Base-by-base conservation (phyloP, 202 grass and related monocot species). In the Zizania palustris region DNA sequence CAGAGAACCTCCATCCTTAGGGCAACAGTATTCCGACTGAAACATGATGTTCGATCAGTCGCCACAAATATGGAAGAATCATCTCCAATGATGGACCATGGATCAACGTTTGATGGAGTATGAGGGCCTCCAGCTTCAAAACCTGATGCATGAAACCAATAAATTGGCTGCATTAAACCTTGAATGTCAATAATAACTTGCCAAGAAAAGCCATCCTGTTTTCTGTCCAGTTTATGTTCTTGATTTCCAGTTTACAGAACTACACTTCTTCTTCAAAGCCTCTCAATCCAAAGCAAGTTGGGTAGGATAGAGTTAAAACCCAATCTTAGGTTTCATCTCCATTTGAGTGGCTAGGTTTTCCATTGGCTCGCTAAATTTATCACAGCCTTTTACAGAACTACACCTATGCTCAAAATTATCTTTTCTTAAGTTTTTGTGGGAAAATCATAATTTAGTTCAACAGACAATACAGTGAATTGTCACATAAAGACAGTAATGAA, bases 51-150 rank as follows among this genome's bases (percentile, higher is more conserved):
- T 41, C 75, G 84, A 11, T 97, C 94, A 57, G 94, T 97, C 8
- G 55, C 68, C 73, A 91, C 88, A 60, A 56, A 86, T 57, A 97
- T 33, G 1, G 66, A 77, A 49, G 86, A 60, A 74, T 91, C 86
- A 45, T 92, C 20, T 56, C 94, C 94, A 54, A 97, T 88, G 54
- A 90, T 86, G 50, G 82, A 63, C 94, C 94, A 97, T 6, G 94
- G 94, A 51, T 71, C 80, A 69, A 97, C 88, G 63, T 97, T 93
- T 85, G 94, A 97, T 33, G 94, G 94, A 2, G 94, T 97, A 60
- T 93, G 79, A 56, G 56, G 69, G 9, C 94, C 94, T 75, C 94
- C 91, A 70, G 86, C 88, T 88, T 97, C 94, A 74, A 97, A 97
- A 71, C 93, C 93, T 97, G 65, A 28, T 43, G 14, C 21, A 62